Conservation (phyloP, 371 early-diverging fungal genomes). For the Nematocida sp. region DNA sequence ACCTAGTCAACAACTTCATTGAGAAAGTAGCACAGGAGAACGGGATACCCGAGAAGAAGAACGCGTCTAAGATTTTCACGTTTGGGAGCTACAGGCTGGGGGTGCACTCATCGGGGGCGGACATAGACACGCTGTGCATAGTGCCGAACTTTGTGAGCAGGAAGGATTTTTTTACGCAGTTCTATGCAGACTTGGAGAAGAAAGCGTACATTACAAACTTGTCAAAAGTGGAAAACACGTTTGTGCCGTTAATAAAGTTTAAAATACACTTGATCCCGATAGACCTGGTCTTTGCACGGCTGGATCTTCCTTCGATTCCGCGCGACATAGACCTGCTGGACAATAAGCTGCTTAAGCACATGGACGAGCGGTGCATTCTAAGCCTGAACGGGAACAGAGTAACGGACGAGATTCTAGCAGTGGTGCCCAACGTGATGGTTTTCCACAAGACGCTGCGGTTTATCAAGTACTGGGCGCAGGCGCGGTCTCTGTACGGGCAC, state of each 20-base stretch:
- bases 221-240: conserved; percentile 75
- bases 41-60: conserved; percentile 71
- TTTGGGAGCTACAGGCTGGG: conserved; percentile 97
- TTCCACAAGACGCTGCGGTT: conserved; percentile 84
- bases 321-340: conserved; percentile 79
- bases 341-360: conserved; percentile 73
- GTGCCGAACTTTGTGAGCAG: conserved; percentile 82
- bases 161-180: conserved; percentile 83
- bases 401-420: conserved; percentile 86
- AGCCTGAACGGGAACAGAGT: conserved; percentile 93
- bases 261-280: conserved; percentile 68
- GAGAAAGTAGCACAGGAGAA: conserved; percentile 49
- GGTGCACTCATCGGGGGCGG: conserved; percentile 86
- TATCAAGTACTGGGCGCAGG: conserved; percentile 96
- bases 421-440: conserved; percentile 79
- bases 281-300: conserved; percentile 84
- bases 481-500: conserved; percentile 83
- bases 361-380: conserved; percentile 84
- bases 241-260: conserved; percentile 93
- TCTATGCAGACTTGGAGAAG: conserved; percentile 75
- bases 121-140: conserved; percentile 97
- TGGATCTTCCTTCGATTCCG: conserved; percentile 72
- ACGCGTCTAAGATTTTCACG: conserved; percentile 84
- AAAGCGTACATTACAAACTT: conserved; percentile 78
- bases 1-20: conserved; percentile 62